Percentiles rank a stretch among this genome's conserved stretches.
These are phyloP conservation scores for Pogostemon cablin DNA, from an alignment of 257 asterid genomes.

Conservation along the genomic window DNA sequence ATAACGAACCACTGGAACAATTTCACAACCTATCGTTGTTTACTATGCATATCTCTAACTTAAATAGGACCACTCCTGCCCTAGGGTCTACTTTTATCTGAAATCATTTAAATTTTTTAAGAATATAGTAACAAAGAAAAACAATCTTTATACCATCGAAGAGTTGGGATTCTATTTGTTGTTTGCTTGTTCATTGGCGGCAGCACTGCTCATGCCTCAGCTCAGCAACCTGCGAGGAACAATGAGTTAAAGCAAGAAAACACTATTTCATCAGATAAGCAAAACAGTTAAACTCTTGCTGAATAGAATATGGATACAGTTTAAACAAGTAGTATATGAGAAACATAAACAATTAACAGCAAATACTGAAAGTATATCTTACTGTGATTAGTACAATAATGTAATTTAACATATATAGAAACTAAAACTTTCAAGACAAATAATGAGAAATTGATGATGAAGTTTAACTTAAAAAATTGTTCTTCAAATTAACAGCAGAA, in stretches of 20 bases:
- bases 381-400: background rate
- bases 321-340: background rate
- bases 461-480: background rate
- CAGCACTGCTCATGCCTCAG: conserved; percentile 30
- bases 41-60: background rate
- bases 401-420: background rate
- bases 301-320: background rate
- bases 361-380: background rate
- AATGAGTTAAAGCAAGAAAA: conserved; percentile 11
- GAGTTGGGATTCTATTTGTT: conserved; percentile 9
- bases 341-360: background rate
- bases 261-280: background rate
- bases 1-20: too few relatives aligned
- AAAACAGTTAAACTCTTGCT: background rate
- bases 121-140: background rate
- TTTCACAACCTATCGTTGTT: too few relatives aligned
- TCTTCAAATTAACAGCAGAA: background rate
- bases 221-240: conserved; percentile 36
- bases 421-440: conserved; percentile 2
- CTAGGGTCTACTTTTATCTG: background rate
- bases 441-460: background rate
- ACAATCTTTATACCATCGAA: conserved; percentile 27
- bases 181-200: conserved; percentile 24
- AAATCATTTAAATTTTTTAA: background rate
- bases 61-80: background rate